These are phyloP conservation scores for Platanthera guangdongensis DNA, from an alignment of 106 monocot genomes.

Conservation along the genomic window DNA sequence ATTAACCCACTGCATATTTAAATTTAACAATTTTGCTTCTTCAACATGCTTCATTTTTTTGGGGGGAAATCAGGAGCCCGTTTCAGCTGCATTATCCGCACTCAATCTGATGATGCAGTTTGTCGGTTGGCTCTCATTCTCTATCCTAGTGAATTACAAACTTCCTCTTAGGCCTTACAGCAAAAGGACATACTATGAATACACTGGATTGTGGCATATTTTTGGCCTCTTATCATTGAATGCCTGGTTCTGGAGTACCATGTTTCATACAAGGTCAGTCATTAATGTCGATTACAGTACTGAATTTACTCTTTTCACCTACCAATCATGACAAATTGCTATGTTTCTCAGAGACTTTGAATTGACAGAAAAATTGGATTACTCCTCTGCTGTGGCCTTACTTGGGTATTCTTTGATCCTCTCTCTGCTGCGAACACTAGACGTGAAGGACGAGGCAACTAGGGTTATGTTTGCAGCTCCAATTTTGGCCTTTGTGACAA, in stretches of 20 bases:
- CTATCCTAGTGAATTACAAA: constrained; percentile 56
- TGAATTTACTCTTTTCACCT: neutral
- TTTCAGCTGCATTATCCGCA: constrained; percentile 70
- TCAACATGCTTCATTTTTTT: neutral
- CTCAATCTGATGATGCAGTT: constrained; percentile 83
- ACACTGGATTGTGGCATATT: constrained; percentile 86
- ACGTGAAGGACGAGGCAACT: constrained; percentile 76
- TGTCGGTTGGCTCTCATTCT: constrained; percentile 83
- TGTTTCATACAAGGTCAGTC: constrained; percentile 77
- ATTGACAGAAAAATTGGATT: constrained; percentile 89
- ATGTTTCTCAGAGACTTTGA: constrained; percentile 55
- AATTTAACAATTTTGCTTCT: neutral
- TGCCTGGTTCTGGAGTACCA: constrained; percentile 94
- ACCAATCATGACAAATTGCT: neutral
- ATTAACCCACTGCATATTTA: neutral
- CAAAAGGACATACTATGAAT: constrained; percentile 85
- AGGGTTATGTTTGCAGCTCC: constrained; percentile 93
- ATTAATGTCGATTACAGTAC: neutral
- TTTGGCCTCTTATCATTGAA: constrained; percentile 86
- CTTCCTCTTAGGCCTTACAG: constrained; percentile 71
- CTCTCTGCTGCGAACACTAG: constrained; percentile 62
- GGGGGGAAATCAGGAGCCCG: constrained; percentile 55
- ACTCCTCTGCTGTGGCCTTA: constrained; percentile 86
- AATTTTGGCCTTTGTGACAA: constrained; percentile 81
- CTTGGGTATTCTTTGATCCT: constrained; percentile 84